Base-by-base conservation (phyloP, 208 protist species). In the Trypanosoma melophagium region DNA sequence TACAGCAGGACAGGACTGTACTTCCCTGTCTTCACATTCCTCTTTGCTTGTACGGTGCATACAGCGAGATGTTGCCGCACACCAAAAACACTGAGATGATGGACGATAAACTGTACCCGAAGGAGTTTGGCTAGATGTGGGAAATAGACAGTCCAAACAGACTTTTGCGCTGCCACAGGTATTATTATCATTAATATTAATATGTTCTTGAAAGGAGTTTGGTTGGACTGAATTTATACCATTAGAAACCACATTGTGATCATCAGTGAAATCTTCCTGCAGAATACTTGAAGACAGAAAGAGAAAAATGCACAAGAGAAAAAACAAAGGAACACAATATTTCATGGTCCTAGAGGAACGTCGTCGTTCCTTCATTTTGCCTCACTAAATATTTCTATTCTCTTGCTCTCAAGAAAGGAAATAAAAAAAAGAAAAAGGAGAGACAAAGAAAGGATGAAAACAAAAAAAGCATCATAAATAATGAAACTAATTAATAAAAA, bases 81-180 rank as follows among this genome's bases (percentile, higher is more conserved):
- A 71, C 55, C 66, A 63, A 63, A 63, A 71, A 28, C 66, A 71
- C 21, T 47, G 14, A 4, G 14, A 5, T 22, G 66, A 71, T 19
- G 35, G 38, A 50, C 1, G 49, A 17, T 4, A 4, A 7, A 51
- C 63, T 40, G 42, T 40, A 7, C 16, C 16, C 19, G 50, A 21
- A 12, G 8, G 14, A 21, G 7, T 50, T 35, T 24, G 0, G 13
- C 24, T 24, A 22, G 12, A 41, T 14, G 13, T 10, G 16, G 40
- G 56, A 63, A 71, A 71, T 3, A 71, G 22, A 42, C 66, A 71
- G 24, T 71, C 56, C 17, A 71, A 28, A 55, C 66, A 71, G 5
- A 8, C 57, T 35, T 12, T 62, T 14, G 47, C 52, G 5, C n/a
- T n/a, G n/a, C 41, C 22, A 35, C 63, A 68, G 5, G 13, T 35